A percentile compares a stretch with the other conserved stretches of the same genome.
phyloP scores from a whole-genome alignment of 768 basidiomycete genomes.

The Mycena chlorophos region DNA sequence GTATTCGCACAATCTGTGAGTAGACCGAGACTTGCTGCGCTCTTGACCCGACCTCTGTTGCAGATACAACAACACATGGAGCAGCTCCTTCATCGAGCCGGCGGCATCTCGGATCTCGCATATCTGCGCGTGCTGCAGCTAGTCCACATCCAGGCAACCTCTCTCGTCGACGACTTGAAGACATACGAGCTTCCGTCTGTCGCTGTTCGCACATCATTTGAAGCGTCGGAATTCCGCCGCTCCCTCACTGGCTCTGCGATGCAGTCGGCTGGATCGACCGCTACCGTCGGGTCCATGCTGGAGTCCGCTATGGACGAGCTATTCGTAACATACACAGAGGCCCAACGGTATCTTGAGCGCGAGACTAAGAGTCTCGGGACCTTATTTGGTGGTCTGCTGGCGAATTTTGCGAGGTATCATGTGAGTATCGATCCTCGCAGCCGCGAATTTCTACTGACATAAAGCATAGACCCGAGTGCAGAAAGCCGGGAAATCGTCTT shows the following conservation, averaged over 20 bases:
- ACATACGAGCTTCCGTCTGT: conserved; percentile 79
- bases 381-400: conserved; percentile 72
- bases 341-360: conserved; percentile 85
- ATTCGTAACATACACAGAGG: conserved; percentile 92
- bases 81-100: conserved; percentile 73
- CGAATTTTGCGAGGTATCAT: conserved; percentile 84
- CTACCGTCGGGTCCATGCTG: conserved; percentile 81
- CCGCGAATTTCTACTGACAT: conserved; percentile 13
- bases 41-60: neutral
- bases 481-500: conserved; percentile 64
- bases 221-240: conserved; percentile 59
- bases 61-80: conserved; percentile 98
- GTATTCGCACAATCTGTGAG: conserved; percentile 96
- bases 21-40: neutral
- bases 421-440: conserved; percentile 50
- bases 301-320: conserved; percentile 95
- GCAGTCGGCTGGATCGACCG: conserved; percentile 46
- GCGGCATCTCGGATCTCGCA: conserved; percentile 80
- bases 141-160: conserved; percentile 74
- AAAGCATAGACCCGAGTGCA: conserved; percentile 51
- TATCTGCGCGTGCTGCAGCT: conserved; percentile 90
- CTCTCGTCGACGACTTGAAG: conserved; percentile 88
- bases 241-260: conserved; percentile 49
- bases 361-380: conserved; percentile 83
- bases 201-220: conserved; percentile 63